Percentiles rank a stretch among this genome's conserved stretches.
phyloP scores from a whole-genome alignment of 352 stramenopile genomes.

The Pythium volutum region DNA sequence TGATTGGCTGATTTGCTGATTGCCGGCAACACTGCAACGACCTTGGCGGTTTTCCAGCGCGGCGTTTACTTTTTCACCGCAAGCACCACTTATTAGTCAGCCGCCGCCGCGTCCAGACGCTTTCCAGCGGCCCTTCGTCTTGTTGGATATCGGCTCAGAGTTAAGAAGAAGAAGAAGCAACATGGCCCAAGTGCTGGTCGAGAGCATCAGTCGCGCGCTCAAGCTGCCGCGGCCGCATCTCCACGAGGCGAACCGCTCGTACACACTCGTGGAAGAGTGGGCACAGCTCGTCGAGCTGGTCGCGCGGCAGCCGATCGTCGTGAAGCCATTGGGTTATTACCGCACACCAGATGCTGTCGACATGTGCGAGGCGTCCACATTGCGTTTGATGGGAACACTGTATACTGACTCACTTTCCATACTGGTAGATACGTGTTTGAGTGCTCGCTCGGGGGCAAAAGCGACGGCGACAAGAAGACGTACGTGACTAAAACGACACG shows the following conservation, averaged over 20 bases:
- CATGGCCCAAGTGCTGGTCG: slow-evolving; percentile 42
- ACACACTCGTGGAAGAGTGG: slow-evolving; percentile 63
- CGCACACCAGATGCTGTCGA: slow-evolving; percentile 72
- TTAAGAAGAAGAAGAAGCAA: no score
- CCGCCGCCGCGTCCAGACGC: no score
- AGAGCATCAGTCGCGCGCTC: slow-evolving; percentile 54
- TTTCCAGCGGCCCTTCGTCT: no score
- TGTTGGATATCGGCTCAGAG: no score
- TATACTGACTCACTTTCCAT: neutral
- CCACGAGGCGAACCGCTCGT: slow-evolving; percentile 57
- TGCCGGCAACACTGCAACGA: no score
- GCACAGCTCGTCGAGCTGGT: slow-evolving; percentile 51
- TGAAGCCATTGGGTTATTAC: slow-evolving; percentile 78
- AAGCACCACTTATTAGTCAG: no score
- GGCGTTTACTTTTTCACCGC: no score
- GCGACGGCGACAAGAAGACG: slow-evolving; percentile 37
- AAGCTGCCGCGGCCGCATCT: slow-evolving; percentile 59
- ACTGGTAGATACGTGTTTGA: slow-evolving; percentile 74
- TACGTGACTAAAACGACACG: no score
- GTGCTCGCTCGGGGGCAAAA: slow-evolving; percentile 37
- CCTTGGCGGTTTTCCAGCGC: no score
- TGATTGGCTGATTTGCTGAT: neutral
- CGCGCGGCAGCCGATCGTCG: slow-evolving; percentile 37
- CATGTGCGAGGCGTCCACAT: slow-evolving; percentile 51
- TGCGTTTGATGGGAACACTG: neutral